Conservation (phyloP, 2,329 filamentous ascomycete species). For the Claviceps purpurea region DNA sequence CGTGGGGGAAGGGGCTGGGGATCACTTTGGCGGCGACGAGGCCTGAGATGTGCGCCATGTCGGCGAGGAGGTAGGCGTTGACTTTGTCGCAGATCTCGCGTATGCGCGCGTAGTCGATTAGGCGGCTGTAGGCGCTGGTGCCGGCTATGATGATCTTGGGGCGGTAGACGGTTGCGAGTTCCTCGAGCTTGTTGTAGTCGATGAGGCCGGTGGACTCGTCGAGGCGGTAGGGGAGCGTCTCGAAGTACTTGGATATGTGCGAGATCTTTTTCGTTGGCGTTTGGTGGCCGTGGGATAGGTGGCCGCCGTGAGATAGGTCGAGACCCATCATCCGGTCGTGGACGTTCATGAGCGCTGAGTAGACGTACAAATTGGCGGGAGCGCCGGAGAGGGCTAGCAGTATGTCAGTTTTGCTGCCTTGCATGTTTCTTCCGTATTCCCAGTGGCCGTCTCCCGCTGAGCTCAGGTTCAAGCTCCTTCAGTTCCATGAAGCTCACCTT, state of each 20-base stretch:
- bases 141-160: conserved; percentile 94
- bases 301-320: conserved; percentile 89
- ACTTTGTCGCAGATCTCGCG: conserved; percentile 82
- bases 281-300: conserved; percentile 94
- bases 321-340: conserved; percentile 96
- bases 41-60: conserved; percentile 96
- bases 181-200: conserved; percentile 85
- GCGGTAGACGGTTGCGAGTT: conserved; percentile 76
- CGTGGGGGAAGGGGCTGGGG: conserved; percentile 75
- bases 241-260: conserved; percentile 97
- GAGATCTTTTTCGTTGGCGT: conserved; percentile 91
- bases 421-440: neutral
- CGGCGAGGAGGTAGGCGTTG: conserved; percentile 82
- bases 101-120: conserved; percentile 92
- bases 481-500: conserved; percentile 43
- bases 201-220: conserved; percentile 85
- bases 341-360: conserved; percentile 81
- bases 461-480: neutral
- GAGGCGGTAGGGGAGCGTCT: conserved; percentile 89
- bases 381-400: conserved; percentile 58
- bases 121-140: conserved; percentile 86
- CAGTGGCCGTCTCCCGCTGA: neutral
- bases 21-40: conserved; percentile 85
- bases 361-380: conserved; percentile 76
- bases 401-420: neutral